Percentiles rank a stretch among this genome's conserved stretches.
Evolutionary conservation across 1,284 basidiomycete genomes (phyloP).

Genomic region (Erythrobasidium hasegawianum): DNA sequence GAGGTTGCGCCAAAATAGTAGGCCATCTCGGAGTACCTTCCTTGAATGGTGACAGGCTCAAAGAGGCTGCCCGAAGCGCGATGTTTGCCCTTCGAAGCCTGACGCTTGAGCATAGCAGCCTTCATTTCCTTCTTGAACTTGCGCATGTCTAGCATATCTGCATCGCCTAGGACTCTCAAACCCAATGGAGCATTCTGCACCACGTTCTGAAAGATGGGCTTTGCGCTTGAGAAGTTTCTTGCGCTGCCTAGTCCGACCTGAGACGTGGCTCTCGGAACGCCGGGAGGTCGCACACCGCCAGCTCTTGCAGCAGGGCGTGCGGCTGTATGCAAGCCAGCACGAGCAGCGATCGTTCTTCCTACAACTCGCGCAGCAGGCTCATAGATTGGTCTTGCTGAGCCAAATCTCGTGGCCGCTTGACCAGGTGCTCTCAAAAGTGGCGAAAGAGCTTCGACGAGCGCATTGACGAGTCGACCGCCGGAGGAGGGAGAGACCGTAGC

Average conservation of each 20-base stretch:
- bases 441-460: slow-evolving; percentile 21
- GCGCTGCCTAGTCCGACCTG: slow-evolving; percentile 39
- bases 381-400: background rate
- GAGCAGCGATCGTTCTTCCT: slow-evolving; percentile 6
- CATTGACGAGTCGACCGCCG: slow-evolving; percentile 8
- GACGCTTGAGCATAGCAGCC: slow-evolving; percentile 18
- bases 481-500: background rate
- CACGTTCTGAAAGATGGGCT: slow-evolving; percentile 39
- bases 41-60: background rate
- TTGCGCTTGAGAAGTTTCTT: slow-evolving; percentile 38
- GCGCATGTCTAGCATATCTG: slow-evolving; percentile 21
- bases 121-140: slow-evolving; percentile 29
- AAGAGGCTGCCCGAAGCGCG: background rate
- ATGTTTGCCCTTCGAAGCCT: slow-evolving; percentile 26
- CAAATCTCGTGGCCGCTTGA: background rate
- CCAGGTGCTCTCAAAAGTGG: slow-evolving; percentile 29
- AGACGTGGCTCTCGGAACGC: slow-evolving; percentile 14
- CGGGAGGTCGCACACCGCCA: slow-evolving; percentile 35
- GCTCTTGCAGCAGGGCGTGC: slow-evolving; percentile 12
- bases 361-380: background rate
- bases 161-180: slow-evolving; percentile 38
- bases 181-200: slow-evolving; percentile 41
- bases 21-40: slow-evolving; percentile 8
- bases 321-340: slow-evolving; percentile 27
- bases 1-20: slow-evolving; percentile 16